A percentile compares a stretch with the other conserved stretches of the same genome.
phyloP scores from a whole-genome alignment of 2,329 filamentous ascomycete species.

The Hansfordia pulvinata region DNA sequence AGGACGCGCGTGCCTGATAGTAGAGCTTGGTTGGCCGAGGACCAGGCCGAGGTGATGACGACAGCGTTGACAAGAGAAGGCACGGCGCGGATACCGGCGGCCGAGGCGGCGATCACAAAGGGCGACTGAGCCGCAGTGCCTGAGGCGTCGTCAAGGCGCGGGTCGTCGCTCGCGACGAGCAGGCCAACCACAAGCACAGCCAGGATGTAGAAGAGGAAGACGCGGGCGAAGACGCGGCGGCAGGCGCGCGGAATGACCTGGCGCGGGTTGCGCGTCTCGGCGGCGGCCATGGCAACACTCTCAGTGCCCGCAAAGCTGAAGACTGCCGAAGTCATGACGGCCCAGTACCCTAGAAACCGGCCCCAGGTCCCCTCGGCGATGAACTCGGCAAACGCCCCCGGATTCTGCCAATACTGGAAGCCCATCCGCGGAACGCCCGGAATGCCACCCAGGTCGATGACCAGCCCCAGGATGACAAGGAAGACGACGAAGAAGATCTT shows the following conservation, averaged over 20 bases:
- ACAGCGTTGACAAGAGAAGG: conserved; percentile 66
- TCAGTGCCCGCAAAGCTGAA: conserved; percentile 36
- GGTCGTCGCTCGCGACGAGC: conserved; percentile 40
- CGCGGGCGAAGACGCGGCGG: conserved; percentile 42
- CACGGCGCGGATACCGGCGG: conserved; percentile 53
- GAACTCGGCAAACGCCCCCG: conserved; percentile 54
- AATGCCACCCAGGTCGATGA: conserved; percentile 38
- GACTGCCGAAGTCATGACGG: conserved; percentile 28
- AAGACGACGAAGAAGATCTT: conserved; percentile 4
- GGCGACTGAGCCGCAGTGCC: conserved; percentile 37
- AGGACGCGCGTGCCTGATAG: conserved; percentile 44
- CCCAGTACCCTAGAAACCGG: conserved; percentile 47
- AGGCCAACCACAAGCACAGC: conserved; percentile 44
- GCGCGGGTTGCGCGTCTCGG: conserved; percentile 38
- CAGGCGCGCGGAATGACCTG: conserved; percentile 31
- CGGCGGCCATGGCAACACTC: conserved; percentile 38
- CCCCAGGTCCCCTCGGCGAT: conserved; percentile 44
- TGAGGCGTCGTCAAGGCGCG: conserved; percentile 27
- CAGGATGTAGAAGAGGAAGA: conserved; percentile 43
- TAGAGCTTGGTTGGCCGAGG: conserved; percentile 54
- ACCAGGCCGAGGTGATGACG: conserved; percentile 60
- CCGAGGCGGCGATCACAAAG: conserved; percentile 59
- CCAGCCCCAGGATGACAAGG: conserved; percentile 11
- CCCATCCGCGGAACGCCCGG: conserved; percentile 44
- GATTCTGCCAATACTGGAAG: conserved; percentile 56